A percentile compares a stretch with the other conserved stretches of the same genome.
Conservation (phyloP, 768 basidiomycete genomes). For the Boletus rufocinnamomeus region DNA sequence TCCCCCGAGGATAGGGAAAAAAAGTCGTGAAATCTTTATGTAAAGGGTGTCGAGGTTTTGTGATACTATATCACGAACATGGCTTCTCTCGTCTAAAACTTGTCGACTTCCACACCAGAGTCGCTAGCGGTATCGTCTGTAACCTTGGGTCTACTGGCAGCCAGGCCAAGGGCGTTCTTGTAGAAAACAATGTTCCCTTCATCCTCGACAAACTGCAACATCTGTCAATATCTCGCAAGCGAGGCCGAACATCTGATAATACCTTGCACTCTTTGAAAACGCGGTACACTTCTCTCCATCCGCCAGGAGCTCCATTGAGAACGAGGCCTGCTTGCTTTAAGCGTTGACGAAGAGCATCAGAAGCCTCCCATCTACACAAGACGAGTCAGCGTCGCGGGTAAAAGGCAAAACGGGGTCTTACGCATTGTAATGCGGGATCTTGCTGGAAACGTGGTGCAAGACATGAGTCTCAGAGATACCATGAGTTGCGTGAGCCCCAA, state of each 20-base stretch:
- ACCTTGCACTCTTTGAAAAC: conserved; percentile 80
- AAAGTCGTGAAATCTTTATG: conserved; percentile 15
- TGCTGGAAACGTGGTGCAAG: conserved; percentile 88
- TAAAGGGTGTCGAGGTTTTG: conserved; percentile 2
- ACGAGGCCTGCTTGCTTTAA: conserved; percentile 58
- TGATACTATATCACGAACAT: conserved; percentile 3
- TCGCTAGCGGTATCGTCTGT: conserved; percentile 59
- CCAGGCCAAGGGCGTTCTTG: conserved; percentile 84
- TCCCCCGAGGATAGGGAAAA: neutral
- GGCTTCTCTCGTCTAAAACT: conserved; percentile 27
- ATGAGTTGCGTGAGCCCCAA: conserved; percentile 83
- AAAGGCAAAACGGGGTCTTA: conserved; percentile 32
- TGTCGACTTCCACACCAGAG: conserved; percentile 64
- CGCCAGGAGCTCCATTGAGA: conserved; percentile 70
- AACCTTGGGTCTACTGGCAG: conserved; percentile 66
- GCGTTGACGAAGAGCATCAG: conserved; percentile 77
- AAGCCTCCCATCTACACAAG: conserved; percentile 78
- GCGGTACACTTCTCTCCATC: conserved; percentile 80
- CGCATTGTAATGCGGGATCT: conserved; percentile 95
- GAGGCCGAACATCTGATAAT: neutral
- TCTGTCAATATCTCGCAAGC: neutral
- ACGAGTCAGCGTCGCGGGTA: neutral
- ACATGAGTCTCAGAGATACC: conserved; percentile 96
- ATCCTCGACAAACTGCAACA: conserved; percentile 84
- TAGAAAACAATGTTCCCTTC: conserved; percentile 89